These are phyloP conservation scores for Phytophthora ohioensis DNA, from an alignment of 352 stramenopile species.

Conservation along the genomic window DNA sequence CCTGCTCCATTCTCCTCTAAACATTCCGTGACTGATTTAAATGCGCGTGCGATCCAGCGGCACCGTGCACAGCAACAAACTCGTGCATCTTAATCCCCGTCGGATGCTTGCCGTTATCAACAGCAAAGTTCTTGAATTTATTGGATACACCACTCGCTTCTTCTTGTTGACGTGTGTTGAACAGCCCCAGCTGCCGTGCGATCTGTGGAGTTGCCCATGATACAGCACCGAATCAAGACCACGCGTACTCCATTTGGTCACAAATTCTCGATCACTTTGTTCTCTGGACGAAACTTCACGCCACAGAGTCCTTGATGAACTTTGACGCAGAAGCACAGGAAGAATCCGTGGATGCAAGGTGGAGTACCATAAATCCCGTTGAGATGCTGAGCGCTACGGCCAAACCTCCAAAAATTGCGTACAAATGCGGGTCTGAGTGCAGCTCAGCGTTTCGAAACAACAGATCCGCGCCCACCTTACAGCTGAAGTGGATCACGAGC, in stretches of 20 bases:
- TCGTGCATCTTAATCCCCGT: no score
- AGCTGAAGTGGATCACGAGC: slow-evolving; percentile 41
- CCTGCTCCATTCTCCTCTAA: no score
- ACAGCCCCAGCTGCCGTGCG: slow-evolving; percentile 26
- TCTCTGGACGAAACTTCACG: not conserved
- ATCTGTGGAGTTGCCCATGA: slow-evolving; percentile 38
- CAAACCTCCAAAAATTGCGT: slow-evolving; percentile 43
- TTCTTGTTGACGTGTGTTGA: slow-evolving; percentile 3
- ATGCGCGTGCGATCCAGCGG: no score
- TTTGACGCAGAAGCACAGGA: not conserved
- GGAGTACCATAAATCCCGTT: slow-evolving; percentile 31
- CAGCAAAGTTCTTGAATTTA: no score
- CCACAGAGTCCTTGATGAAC: not conserved
- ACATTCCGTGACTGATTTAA: no score
- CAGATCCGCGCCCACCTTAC: slow-evolving; percentile 33
- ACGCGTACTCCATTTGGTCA: slow-evolving; percentile 33
- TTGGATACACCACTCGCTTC: no score
- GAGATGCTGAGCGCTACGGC: slow-evolving; percentile 34
- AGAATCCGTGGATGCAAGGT: slow-evolving; percentile 12
- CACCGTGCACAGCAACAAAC: no score
- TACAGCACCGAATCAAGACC: slow-evolving; percentile 34
- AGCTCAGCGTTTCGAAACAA: slow-evolving; percentile 34
- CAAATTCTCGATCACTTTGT: slow-evolving; percentile 21
- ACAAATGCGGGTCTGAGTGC: slow-evolving; percentile 46
- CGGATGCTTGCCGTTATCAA: no score